Conservation (phyloP, 805 yeast species). For the Cyberlindnera maritima region DNA sequence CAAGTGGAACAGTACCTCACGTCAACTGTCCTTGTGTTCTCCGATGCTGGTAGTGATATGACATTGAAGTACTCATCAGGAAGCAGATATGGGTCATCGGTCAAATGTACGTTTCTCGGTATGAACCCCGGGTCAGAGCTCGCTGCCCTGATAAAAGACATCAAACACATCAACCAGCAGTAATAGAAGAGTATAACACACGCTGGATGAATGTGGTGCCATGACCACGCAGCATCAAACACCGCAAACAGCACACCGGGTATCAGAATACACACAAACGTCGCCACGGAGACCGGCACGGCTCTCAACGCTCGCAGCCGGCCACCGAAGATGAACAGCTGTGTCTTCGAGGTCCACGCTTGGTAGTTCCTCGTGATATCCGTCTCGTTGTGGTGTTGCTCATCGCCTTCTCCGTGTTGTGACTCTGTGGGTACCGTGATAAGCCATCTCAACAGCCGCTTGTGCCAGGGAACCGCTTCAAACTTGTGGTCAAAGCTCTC, state of each 20-base stretch:
- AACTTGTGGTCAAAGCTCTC: not conserved
- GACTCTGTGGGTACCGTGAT: conserved; percentile 18
- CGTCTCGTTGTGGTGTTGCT: not conserved
- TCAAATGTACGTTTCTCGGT: conserved; percentile 65
- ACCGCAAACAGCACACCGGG: conserved; percentile 53
- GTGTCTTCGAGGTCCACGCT: conserved; percentile 37
- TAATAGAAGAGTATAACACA: conserved; percentile 56
- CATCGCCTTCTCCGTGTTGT: not conserved
- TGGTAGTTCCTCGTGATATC: conserved; percentile 37
- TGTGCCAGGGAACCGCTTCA: conserved; percentile 1
- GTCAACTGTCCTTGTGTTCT: conserved; percentile 29
- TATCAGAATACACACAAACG: conserved; percentile 33
- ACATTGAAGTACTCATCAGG: conserved; percentile 60
- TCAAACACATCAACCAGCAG: conserved; percentile 48
- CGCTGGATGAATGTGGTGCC: conserved; percentile 56
- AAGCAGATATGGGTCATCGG: conserved; percentile 34
- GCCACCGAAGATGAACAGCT: conserved; percentile 64
- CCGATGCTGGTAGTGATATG: conserved; percentile 45
- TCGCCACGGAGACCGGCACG: conserved; percentile 38
- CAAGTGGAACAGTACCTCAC: conserved; percentile 65
- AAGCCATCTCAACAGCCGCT: conserved; percentile 24
- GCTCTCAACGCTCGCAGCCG: conserved; percentile 45
- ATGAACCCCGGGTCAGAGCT: conserved; percentile 65
- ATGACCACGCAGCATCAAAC: conserved; percentile 44
- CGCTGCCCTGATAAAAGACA: conserved; percentile 51